Conservation (phyloP, 805 yeast species). For the Kazachstania psychrophila region DNA sequence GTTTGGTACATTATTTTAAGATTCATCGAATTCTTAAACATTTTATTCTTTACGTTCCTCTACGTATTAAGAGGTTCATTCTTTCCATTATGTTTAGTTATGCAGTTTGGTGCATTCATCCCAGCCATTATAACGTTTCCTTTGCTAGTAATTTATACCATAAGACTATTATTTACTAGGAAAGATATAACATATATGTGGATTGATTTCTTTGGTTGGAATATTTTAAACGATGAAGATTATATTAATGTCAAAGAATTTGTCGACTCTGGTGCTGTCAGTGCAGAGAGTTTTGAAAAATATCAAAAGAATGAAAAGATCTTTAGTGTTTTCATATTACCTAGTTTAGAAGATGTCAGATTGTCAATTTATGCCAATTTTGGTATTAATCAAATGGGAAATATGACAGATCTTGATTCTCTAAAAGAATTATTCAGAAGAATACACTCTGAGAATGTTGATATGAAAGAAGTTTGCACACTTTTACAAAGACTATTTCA, state of each 20-base stretch:
- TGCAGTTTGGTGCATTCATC: slow-evolving; percentile 15
- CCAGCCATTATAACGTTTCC: slow-evolving; percentile 9
- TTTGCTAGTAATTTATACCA: not conserved
- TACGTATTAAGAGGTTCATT: slow-evolving; percentile 11
- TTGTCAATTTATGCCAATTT: not conserved
- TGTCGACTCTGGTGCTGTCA: not conserved
- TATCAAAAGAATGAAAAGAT: not conserved
- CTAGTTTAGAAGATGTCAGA: not conserved
- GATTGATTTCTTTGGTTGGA: slow-evolving; percentile 15
- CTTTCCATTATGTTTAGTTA: slow-evolving; percentile 14
- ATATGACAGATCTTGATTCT: slow-evolving; percentile 4
- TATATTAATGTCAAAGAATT: not conserved
- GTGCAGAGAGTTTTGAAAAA: not conserved
- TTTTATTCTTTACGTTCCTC: not conserved
- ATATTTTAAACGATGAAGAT: slow-evolving; percentile 7
- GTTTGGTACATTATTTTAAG: too few relatives aligned
- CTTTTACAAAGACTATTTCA: not conserved
- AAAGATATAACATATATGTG: slow-evolving; percentile 22
- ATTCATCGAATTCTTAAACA: not conserved
- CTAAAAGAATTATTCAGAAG: slow-evolving; percentile 3
- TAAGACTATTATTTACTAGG: slow-evolving; percentile 17
- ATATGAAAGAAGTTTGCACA: not conserved
- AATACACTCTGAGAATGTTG: not conserved
- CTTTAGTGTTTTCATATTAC: not conserved
- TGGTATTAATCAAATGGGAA: slow-evolving; percentile 4